phyloP scores from a whole-genome alignment of 2,329 filamentous ascomycete species.

The Hymenoscyphus scutula region DNA sequence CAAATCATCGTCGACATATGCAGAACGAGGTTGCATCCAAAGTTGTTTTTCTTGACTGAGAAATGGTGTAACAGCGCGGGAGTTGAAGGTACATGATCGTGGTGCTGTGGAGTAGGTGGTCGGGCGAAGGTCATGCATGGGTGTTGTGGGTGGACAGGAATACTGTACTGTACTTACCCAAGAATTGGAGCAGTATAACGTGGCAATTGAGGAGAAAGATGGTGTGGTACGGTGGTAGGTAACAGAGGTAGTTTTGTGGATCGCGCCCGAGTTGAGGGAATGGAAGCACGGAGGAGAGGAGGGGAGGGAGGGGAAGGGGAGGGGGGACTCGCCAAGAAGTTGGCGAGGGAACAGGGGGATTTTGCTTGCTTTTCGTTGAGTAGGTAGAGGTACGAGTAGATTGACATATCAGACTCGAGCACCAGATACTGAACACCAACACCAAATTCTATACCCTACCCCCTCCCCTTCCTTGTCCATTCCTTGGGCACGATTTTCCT shows the following conservation, averaged over 20 bases:
- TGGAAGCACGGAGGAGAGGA: no score
- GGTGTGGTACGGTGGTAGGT: neutral
- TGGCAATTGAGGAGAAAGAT: neutral
- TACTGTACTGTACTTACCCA: neutral
- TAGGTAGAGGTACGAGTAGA: no score
- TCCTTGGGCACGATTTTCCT: neutral
- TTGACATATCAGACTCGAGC: neutral
- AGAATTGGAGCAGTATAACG: neutral
- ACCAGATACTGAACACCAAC: neutral
- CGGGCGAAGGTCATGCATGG: conserved; percentile 2
- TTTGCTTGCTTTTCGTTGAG: neutral
- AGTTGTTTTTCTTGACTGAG: neutral
- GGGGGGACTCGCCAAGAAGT: neutral
- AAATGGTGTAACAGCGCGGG: neutral
- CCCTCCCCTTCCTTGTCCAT: neutral
- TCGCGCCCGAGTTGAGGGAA: neutral
- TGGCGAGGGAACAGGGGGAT: neutral
- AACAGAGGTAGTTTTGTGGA: neutral
- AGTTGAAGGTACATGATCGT: neutral
- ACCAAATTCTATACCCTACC: neutral
- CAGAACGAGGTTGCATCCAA: neutral
- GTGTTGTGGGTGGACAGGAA: neutral
- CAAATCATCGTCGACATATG: neutral
- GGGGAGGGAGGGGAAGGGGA: no score
- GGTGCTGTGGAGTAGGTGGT: neutral